Conservation (phyloP, 345 rosid genomes). For the Garcia nutans region DNA sequence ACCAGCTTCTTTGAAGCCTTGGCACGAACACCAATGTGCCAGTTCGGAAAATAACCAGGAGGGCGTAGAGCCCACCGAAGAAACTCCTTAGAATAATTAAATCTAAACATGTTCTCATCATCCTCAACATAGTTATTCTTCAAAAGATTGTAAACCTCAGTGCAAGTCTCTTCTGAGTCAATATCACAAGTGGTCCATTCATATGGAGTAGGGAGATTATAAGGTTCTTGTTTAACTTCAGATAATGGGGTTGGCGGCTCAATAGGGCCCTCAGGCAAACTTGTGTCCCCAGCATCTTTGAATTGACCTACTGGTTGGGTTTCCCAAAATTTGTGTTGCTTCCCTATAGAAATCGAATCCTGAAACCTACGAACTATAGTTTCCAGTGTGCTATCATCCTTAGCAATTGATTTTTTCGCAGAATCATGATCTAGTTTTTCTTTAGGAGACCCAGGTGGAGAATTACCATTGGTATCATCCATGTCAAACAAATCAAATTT, state of each 20-base stretch:
- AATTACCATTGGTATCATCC: constrained; percentile 49
- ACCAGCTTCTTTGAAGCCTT: constrained; percentile 79
- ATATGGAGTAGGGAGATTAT: constrained; percentile 69
- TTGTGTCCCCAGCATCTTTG: constrained; percentile 64
- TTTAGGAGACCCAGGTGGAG: constrained; percentile 50
- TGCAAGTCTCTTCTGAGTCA: constrained; percentile 67
- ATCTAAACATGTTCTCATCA: constrained; percentile 96
- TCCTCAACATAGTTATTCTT: constrained; percentile 89
- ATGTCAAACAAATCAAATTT: constrained; percentile 31
- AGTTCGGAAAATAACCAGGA: constrained; percentile 71
- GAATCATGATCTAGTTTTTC: constrained; percentile 52
- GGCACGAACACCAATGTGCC: constrained; percentile 94
- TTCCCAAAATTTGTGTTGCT: constrained; percentile 88
- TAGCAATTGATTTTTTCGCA: constrained; percentile 28
- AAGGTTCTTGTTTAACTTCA: constrained; percentile 88
- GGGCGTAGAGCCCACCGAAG: constrained; percentile 88
- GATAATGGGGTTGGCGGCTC: constrained; percentile 60
- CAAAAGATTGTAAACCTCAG: constrained; percentile 75
- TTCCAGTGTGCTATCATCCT: constrained; percentile 59
- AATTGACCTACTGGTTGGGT: constrained; percentile 92
- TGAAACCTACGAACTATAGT: constrained; percentile 59
- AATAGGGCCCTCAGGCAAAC: constrained; percentile 80
- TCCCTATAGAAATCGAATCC: constrained; percentile 52
- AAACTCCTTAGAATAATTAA: constrained; percentile 92
- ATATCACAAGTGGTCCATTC: constrained; percentile 93